Conservation (phyloP, 2,329 filamentous ascomycete species). For the Epichloe hybrida region DNA sequence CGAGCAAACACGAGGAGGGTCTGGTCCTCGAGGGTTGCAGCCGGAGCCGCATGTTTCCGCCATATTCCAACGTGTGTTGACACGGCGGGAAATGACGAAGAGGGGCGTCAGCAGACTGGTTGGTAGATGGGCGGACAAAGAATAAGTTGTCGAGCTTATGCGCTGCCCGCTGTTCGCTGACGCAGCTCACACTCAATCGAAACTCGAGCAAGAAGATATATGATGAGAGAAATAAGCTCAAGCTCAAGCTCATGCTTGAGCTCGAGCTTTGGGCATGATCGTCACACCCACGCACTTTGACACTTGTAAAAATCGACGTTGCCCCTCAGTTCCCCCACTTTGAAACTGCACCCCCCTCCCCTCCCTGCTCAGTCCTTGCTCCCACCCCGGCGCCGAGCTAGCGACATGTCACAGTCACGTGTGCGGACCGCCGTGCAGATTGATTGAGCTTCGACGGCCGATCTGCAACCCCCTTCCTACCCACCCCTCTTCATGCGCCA, state of each 20-base stretch:
- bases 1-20: conserved; percentile 71
- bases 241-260: background rate
- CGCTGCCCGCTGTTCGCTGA: background rate
- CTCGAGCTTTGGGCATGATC: background rate
- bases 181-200: background rate
- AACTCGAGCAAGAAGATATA: too few relatives aligned
- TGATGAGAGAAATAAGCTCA: background rate
- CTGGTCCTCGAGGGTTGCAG: conserved; percentile 40
- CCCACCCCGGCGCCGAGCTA: too few relatives aligned
- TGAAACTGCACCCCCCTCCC: background rate
- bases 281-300: background rate
- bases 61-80: conserved; percentile 13
- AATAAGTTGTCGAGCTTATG: too few relatives aligned
- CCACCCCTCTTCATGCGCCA: background rate
- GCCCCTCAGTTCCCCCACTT: conserved; percentile 1
- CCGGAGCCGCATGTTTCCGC: conserved; percentile 19
- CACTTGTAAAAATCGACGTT: background rate
- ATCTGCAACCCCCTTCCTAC: background rate
- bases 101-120: background rate
- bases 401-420: background rate
- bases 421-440: background rate
- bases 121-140: background rate
- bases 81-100: background rate
- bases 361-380: too few relatives aligned
- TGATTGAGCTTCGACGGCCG: background rate